These are phyloP conservation scores for Bryum argenteum DNA, from an alignment of 225 moss, liverwort and hornwort species.

Conservation along the genomic window DNA sequence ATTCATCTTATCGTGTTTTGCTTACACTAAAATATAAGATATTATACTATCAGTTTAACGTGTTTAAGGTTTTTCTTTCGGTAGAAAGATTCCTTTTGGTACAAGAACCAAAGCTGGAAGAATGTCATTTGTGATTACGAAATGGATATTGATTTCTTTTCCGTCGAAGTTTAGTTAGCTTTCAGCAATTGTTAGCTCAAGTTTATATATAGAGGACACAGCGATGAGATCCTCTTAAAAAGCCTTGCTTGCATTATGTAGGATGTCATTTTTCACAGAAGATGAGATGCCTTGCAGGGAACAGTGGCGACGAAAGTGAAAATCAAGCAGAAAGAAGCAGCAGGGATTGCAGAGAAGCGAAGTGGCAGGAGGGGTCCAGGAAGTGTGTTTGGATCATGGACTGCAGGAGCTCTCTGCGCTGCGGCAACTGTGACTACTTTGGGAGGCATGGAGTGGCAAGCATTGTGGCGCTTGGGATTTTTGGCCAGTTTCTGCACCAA, in stretches of 20 bases:
- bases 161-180: no score
- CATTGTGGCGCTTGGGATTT: constrained; percentile 79
- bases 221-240: not conserved
- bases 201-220: no score
- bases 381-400: constrained; percentile 91
- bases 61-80: not conserved
- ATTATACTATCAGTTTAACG: not conserved
- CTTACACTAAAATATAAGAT: not conserved
- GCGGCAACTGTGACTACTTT: constrained; percentile 53
- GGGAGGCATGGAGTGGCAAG: constrained; percentile 61
- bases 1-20: not conserved
- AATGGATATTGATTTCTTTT: no score
- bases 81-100: not conserved
- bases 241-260: not conserved
- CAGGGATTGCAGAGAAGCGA: constrained; percentile 90
- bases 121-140: not conserved
- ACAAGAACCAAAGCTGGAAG: not conserved
- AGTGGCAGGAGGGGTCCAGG: constrained; percentile 89
- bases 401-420: constrained; percentile 80
- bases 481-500: constrained; percentile 97
- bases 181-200: no score
- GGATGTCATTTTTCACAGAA: not conserved
- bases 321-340: constrained; percentile 83
- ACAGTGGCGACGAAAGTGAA: constrained; percentile 88
- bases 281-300: constrained; percentile 48